These are phyloP conservation scores for Mucor velutinosus DNA, from an alignment of 371 early-diverging fungal genomes.

Conservation along the genomic window DNA sequence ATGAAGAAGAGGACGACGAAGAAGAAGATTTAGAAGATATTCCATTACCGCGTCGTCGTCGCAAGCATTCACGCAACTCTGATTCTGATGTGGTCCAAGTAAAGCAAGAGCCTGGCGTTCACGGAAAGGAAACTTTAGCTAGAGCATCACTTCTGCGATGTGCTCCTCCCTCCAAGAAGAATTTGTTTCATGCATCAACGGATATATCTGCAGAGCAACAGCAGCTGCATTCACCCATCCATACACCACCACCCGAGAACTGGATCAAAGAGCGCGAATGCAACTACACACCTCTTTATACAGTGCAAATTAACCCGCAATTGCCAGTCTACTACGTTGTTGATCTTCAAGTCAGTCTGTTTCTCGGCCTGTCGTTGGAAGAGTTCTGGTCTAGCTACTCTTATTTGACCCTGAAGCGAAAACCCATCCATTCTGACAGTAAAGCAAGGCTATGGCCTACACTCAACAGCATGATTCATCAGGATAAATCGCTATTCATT, in stretches of 20 bases:
- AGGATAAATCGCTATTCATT: constrained; percentile 57
- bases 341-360: constrained; percentile 66
- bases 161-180: constrained; percentile 17
- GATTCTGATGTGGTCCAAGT: background rate
- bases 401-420: constrained; percentile 42
- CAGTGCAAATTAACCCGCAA: constrained; percentile 49
- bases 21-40: background rate
- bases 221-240: constrained; percentile 39
- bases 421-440: constrained; percentile 22
- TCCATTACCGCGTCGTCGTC: background rate
- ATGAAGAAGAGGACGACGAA: constrained; percentile 2
- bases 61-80: background rate
- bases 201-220: background rate
- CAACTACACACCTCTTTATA: constrained; percentile 55
- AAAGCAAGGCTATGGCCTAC: constrained; percentile 72
- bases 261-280: constrained; percentile 37
- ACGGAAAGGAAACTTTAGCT: background rate
- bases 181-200: background rate
- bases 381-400: constrained; percentile 59
- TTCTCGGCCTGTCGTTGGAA: constrained; percentile 49
- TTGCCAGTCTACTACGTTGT: constrained; percentile 56
- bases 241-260: constrained; percentile 43
- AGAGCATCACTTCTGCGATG: background rate
- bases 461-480: constrained; percentile 41
- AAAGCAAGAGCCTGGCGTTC: background rate